A percentile compares a stretch with the other conserved stretches of the same genome.
Evolutionary conservation across 805 yeast species (phyloP).

Genomic region (Candida fluviatilis): DNA sequence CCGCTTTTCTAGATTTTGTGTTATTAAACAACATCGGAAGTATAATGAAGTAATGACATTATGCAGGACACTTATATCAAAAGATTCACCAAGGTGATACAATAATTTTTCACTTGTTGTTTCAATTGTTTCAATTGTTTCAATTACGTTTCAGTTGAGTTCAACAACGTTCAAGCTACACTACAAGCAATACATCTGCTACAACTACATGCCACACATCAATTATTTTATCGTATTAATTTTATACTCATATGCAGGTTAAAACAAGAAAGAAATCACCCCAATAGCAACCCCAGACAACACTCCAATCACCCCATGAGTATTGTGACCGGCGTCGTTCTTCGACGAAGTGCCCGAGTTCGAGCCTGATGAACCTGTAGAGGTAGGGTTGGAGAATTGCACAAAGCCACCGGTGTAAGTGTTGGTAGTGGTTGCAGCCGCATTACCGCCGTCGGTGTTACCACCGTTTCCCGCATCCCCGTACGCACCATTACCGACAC

Average conservation of each 20-base stretch:
- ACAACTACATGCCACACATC: background rate
- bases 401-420: conserved; percentile 32
- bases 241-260: background rate
- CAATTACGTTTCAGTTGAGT: too few relatives aligned
- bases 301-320: conserved; percentile 14
- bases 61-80: too few relatives aligned
- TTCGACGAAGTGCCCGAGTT: conserved; percentile 10
- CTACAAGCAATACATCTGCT: too few relatives aligned
- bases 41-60: too few relatives aligned
- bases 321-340: background rate
- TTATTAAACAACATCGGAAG: too few relatives aligned
- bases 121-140: too few relatives aligned
- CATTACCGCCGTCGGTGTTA: conserved; percentile 2
- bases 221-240: too few relatives aligned
- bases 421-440: conserved; percentile 8
- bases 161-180: too few relatives aligned
- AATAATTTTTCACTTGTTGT: too few relatives aligned
- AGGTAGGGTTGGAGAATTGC: conserved; percentile 22
- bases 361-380: conserved; percentile 11
- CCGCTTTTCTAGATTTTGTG: too few relatives aligned
- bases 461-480: background rate
- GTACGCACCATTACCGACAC: conserved; percentile 4
- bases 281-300: conserved; percentile 18
- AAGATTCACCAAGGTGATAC: too few relatives aligned
- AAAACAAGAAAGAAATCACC: conserved; percentile 11